phyloP scores from a whole-genome alignment of 2,329 filamentous ascomycete species.

The Botrytis fabae region DNA sequence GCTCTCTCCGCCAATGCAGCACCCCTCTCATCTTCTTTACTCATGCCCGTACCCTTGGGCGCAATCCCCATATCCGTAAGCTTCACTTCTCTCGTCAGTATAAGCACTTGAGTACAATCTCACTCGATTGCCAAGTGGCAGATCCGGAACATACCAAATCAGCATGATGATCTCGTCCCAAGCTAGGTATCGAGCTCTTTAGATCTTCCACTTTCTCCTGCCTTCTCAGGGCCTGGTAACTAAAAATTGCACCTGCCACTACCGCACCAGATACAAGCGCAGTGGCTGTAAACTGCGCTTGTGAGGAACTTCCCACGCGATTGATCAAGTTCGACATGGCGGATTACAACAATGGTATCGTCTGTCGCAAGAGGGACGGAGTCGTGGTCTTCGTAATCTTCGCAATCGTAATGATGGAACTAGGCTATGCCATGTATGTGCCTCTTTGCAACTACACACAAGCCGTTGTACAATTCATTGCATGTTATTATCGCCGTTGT shows the following conservation, averaged over 20 bases:
- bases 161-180: slow-evolving; percentile 39
- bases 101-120: slow-evolving; percentile 7
- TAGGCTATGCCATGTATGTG: background rate
- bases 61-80: slow-evolving; percentile 52
- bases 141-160: slow-evolving; percentile 42
- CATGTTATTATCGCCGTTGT: background rate
- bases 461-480: background rate
- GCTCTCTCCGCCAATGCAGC: slow-evolving; percentile 59
- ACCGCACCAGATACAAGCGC: slow-evolving; percentile 65
- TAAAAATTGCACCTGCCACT: slow-evolving; percentile 60
- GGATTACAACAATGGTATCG: background rate
- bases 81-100: slow-evolving; percentile 47
- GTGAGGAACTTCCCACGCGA: slow-evolving; percentile 29
- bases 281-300: slow-evolving; percentile 65
- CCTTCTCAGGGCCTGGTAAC: slow-evolving; percentile 60
- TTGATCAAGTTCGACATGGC: slow-evolving; percentile 38
- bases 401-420: background rate
- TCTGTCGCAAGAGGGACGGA: background rate
- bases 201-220: slow-evolving; percentile 56
- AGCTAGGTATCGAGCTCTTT: slow-evolving; percentile 59
- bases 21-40: slow-evolving; percentile 63
- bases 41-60: slow-evolving; percentile 38
- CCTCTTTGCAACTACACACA: background rate
- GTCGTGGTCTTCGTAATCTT: background rate
- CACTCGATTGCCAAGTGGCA: background rate